Evolutionary conservation across 352 stramenopile species (phyloP), one percentile per base, ranked within the genome.

Genomic region (Phytopythium montanum): DNA sequence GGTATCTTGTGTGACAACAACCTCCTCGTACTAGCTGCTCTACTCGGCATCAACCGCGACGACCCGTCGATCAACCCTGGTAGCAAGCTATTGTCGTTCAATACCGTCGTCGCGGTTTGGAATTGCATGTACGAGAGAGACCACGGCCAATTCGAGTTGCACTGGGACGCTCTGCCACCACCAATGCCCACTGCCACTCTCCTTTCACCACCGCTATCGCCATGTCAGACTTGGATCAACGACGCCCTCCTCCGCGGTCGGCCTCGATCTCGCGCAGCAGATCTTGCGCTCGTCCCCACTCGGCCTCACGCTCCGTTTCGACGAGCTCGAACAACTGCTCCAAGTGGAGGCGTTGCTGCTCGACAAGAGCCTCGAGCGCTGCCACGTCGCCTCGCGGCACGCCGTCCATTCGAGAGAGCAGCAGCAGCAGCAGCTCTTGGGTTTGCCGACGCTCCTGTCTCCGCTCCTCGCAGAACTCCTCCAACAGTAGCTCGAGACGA

Each of bases 401-500:
- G 72, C 28, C 53, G 66, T 75, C 16, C 5, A 49, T 10, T 28
- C 39, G 21, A 28, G 33, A 31, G 19, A 79, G 70, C 28, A 69
- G 59, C 55, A 75, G 61, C 13, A 79, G 44, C 36, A 79, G 74
- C 42, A 79, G 61, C 55, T 79, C 70, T 31, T 75, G 51, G 28
- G 74, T 75, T 42, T 76, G 68, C 33, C 76, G 64, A 0, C 70
- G 68, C 39, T 79, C 70, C 53, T 79, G 64, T 51, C 65, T 68
- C 14, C 70, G 61, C 25, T 79, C 70, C 21, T 79, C 68, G n/a
- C 73, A 68, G 19, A 79, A 79, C 21, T 79, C 70, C 7, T 56
- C 65, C 6, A 79, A 45, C 21, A 79, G 45, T 1, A 67, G 53
- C 31, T 79, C 68, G 25, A 79, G 74, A 14, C 70, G 67, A 26